phyloP scores from a whole-genome alignment of 1,139 yeast genomes.

The Yamadazyma dushanensis region DNA sequence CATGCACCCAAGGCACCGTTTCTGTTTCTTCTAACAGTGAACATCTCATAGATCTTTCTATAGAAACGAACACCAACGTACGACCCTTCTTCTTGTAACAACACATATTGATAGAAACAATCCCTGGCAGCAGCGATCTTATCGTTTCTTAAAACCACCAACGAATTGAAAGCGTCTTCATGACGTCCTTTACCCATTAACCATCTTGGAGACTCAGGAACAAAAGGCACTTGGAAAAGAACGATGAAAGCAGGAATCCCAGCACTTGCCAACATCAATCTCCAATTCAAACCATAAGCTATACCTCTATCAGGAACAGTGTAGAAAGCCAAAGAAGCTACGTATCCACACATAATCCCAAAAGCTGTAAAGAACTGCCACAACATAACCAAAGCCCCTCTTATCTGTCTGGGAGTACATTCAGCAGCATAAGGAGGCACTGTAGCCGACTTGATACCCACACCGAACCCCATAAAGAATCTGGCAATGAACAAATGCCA shows the following conservation, averaged over 20 bases:
- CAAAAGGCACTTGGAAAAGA: conserved; percentile 62
- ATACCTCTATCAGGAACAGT: conserved; percentile 38
- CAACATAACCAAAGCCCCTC: conserved; percentile 83
- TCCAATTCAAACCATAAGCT: conserved; percentile 62
- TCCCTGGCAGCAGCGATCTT: conserved; percentile 73
- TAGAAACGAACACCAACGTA: conserved; percentile 48
- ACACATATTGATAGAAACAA: conserved; percentile 67
- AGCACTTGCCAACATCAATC: conserved; percentile 80
- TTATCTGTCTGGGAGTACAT: conserved; percentile 70
- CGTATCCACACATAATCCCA: conserved; percentile 83
- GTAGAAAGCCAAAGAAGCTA: conserved; percentile 61
- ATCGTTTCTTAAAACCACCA: conserved; percentile 49
- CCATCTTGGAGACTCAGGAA: conserved; percentile 86
- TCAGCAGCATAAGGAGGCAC: conserved; percentile 85
- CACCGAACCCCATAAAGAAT: conserved; percentile 71
- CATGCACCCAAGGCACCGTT: conserved; percentile 81
- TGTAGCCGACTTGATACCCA: conserved; percentile 80
- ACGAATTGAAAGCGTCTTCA: conserved; percentile 55
- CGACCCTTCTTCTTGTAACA: conserved; percentile 68
- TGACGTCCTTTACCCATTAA: conserved; percentile 65
- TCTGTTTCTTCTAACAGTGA: conserved; percentile 75
- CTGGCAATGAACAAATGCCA: conserved; percentile 75
- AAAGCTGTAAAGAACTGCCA: conserved; percentile 91
- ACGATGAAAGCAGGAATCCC: conserved; percentile 72
- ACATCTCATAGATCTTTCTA: conserved; percentile 52